Evolutionary conservation across 345 rosid genomes (phyloP).

Genomic region (Dipteronia sinensis): DNA sequence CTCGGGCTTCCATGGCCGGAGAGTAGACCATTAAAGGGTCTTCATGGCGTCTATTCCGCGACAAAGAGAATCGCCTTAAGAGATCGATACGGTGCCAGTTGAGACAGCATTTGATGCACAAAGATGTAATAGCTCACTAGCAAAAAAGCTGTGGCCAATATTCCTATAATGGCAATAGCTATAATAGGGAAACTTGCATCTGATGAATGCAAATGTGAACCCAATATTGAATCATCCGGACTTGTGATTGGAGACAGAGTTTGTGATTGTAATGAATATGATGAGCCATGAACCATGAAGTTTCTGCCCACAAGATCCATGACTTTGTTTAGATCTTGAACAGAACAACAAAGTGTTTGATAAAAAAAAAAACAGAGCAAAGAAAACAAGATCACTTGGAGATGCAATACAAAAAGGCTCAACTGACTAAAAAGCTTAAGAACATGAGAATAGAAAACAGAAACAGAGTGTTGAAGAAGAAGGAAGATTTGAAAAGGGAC

Average conservation of each 20-base stretch:
- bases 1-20: constrained; percentile 53
- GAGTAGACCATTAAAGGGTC: constrained; percentile 52
- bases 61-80: constrained; percentile 55
- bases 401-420: not conserved
- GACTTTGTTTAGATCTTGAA: constrained; percentile 21
- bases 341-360: not conserved
- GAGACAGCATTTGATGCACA: constrained; percentile 86
- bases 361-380: not conserved
- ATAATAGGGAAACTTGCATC: constrained; percentile 74
- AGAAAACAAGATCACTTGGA: not conserved
- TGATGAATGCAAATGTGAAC: constrained; percentile 32
- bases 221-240: constrained; percentile 31
- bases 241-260: constrained; percentile 36
- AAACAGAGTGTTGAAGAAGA: not conserved
- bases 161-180: constrained; percentile 76
- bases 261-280: not conserved
- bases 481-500: constrained; percentile 16
- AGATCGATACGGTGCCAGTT: constrained; percentile 77
- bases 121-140: constrained; percentile 86
- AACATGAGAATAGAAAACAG: not conserved
- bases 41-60: constrained; percentile 46
- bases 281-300: constrained; percentile 26
- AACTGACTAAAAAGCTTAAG: not conserved
- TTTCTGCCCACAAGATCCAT: constrained; percentile 52
- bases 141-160: constrained; percentile 77